phyloP scores from a whole-genome alignment of 176 grass and related monocot species.

The Urochloa ruziziensis region DNA sequence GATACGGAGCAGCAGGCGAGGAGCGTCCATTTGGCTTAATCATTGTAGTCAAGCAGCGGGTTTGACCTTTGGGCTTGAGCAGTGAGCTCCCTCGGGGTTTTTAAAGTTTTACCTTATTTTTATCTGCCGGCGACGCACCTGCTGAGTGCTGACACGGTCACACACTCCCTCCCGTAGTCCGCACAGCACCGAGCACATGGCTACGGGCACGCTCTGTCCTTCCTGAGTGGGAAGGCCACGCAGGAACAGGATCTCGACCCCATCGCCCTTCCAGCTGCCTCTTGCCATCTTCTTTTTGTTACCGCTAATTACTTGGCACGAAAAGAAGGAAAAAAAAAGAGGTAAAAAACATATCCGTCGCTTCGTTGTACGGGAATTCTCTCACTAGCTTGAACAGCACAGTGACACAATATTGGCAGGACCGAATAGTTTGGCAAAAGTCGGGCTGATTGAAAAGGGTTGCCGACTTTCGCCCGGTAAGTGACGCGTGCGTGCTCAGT shows the following conservation, averaged over 20 bases:
- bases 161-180: neutral
- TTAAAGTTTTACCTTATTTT: no score
- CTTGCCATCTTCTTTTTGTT: neutral
- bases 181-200: neutral
- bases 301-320: neutral
- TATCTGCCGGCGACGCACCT: slow-evolving; percentile 11
- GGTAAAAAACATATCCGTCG: neutral
- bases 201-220: neutral
- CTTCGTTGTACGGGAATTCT: neutral
- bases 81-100: neutral
- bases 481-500: no score
- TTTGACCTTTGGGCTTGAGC: slow-evolving; percentile 15
- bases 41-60: slow-evolving; percentile 2
- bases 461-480: no score
- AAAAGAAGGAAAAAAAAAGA: neutral
- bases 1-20: slow-evolving; percentile 16
- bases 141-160: slow-evolving; percentile 25
- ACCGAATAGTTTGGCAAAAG: no score
- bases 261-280: neutral
- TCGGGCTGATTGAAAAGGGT: no score
- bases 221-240: neutral
- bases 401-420: no score
- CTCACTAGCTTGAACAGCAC: neutral
- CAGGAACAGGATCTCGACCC: neutral
- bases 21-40: slow-evolving; percentile 39